Base-by-base conservation (phyloP, 2,329 filamentous ascomycete species). In the Coniochaeta hoffmannii region DNA sequence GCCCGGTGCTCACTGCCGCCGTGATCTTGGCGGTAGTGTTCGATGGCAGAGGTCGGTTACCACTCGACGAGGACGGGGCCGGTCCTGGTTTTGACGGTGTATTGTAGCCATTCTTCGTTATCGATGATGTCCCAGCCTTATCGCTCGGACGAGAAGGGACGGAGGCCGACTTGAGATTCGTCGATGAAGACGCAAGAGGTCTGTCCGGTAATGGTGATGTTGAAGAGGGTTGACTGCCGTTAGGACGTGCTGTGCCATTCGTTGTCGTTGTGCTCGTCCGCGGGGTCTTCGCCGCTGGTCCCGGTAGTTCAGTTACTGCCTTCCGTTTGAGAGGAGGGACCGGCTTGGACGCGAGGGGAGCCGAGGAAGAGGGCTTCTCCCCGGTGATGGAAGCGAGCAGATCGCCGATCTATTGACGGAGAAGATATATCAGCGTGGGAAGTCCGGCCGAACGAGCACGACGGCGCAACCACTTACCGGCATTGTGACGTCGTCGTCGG, bases 351-450 rank as follows among this genome's bases (percentile, higher is more conserved):
- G 64, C 36, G 11, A 61, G 61, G 15, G 71, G 62, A 14, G 76
- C 63, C 10, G 72, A 65, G 28, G 71, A 59, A 54, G 66, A 44
- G 62, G 74, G 69, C 65, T 77, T 74, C 59, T 76, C 76, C 64
- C 82, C 83, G 60, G 74, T 80, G 61, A 87, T 86, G 65, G 82
- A 79, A 61, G 81, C 83, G 32, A 83, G 74, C n/a, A 83, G 71
- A 60, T 83, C 79, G 58, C 76, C 70, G 62, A 83, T 82, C 77
- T 80, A 57, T 44, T 58, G 41, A 32, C 36, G n/a, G 14, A n/a
- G 36, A 41, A 6, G n/a, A 22, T 22, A 50, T 30, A 34, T 51
- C 24, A 51, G 49, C 49, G 12, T 14, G 28, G 26, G 3, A 12
- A 2, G 22, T 6, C 19, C 24, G 24, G 41, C 19, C 24, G 5